A percentile compares a stretch with the other conserved stretches of the same genome.
Evolutionary conservation across 768 basidiomycete species (phyloP).

Genomic region (Cystofilobasidium bisporidii): DNA sequence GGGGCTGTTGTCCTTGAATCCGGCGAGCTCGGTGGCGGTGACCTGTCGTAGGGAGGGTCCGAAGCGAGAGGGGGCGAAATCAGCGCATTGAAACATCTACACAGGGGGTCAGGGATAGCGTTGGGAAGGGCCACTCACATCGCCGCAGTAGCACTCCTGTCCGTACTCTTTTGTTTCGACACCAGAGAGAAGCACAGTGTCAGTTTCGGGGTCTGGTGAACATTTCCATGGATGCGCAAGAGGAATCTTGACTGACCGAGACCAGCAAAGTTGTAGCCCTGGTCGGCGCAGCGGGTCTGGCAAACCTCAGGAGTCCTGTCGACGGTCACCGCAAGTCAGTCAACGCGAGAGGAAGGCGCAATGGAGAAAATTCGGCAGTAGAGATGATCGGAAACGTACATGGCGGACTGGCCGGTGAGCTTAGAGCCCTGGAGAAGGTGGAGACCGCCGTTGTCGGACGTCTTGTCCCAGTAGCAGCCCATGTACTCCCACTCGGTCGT

Average conservation of each 20-base stretch:
- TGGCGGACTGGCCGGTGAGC: slow-evolving; percentile 7
- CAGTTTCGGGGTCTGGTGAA: not conserved
- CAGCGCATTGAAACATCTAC: too few relatives aligned
- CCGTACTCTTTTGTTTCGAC: too few relatives aligned
- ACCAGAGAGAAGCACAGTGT: too few relatives aligned
- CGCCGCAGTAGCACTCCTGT: slow-evolving; percentile 26
- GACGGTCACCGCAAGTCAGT: too few relatives aligned
- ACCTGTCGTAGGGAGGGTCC: too few relatives aligned
- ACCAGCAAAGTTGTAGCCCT: slow-evolving; percentile 63
- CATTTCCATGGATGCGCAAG: too few relatives aligned
- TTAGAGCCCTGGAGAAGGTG: slow-evolving; percentile 14
- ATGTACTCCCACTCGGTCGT: slow-evolving; percentile 28
- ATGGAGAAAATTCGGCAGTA: not conserved
- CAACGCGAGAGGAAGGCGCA: not conserved
- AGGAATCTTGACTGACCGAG: slow-evolving; percentile 51
- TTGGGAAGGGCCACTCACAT: too few relatives aligned
- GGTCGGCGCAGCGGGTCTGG: slow-evolving; percentile 57
- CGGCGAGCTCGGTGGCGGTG: slow-evolving; percentile 9
- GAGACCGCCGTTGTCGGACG: slow-evolving; percentile 11
- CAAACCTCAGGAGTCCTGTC: slow-evolving; percentile 50
- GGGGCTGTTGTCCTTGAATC: slow-evolving; percentile 11
- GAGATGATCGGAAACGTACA: not conserved
- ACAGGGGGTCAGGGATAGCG: too few relatives aligned
- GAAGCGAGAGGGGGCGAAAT: too few relatives aligned
- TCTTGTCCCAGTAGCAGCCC: slow-evolving; percentile 27